Evolutionary conservation across 306 rosid genomes (phyloP).

Genomic region (Geum urbanum): DNA sequence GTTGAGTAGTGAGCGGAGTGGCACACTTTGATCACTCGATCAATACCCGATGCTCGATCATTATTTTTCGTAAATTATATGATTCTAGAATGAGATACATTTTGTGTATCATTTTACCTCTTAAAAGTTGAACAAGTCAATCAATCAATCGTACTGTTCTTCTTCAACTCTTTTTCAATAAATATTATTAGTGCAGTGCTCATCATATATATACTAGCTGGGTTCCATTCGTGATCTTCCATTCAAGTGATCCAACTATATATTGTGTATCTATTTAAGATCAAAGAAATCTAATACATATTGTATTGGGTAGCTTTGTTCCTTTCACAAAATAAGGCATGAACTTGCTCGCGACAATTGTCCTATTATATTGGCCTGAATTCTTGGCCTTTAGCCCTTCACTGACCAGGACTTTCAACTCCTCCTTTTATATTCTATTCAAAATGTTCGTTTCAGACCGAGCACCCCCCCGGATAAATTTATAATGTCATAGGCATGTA

Average conservation of each 20-base stretch:
- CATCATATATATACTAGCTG: not conserved
- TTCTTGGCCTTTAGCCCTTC: not conserved
- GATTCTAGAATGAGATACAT: too few species aligned
- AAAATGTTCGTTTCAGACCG: not conserved
- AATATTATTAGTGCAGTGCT: not conserved
- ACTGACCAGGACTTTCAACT: conserved; percentile 6
- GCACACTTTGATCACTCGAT: too few species aligned
- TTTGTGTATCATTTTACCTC: too few species aligned
- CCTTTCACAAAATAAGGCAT: not conserved
- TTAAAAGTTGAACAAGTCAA: not conserved
- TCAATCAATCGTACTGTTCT: not conserved
- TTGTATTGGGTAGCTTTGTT: not conserved
- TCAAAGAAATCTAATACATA: not conserved
- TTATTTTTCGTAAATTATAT: too few species aligned
- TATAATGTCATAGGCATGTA: too few species aligned
- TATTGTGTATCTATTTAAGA: too few species aligned
- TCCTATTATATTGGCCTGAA: not conserved
- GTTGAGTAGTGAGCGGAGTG: too few species aligned
- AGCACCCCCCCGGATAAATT: too few species aligned
- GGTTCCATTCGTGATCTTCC: not conserved
- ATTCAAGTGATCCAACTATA: too few species aligned
- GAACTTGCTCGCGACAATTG: not conserved
- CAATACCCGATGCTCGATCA: too few species aligned
- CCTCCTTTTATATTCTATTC: not conserved
- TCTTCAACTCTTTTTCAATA: not conserved